Evolutionary conservation across 2,329 filamentous ascomycete species (phyloP), one percentile per base, ranked within the genome.

Genomic region (Karstenula rhodostoma): DNA sequence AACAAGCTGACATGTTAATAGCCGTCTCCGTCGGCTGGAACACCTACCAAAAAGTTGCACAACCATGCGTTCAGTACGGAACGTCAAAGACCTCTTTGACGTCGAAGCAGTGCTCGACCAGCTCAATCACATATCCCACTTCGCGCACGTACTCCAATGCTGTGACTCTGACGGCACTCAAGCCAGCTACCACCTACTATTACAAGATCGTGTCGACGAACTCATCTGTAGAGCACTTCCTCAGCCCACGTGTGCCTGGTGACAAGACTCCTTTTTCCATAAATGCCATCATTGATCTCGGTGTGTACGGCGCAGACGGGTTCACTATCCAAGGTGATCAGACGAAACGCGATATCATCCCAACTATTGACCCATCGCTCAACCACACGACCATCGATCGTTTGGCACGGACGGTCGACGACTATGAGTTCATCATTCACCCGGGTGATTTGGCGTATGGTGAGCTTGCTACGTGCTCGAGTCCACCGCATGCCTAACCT

Each of bases 161-260:
- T 0, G 85, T 85, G 0, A 77, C 77, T 1, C 71, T 88, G 35
- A 76, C 77, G 0, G 77, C 69, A 7, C 73, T 88, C 22, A 74
- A 73, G 0, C 81, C 86, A 0, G 84, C 82, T 0, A 86, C 85
- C 1, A 86, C 80, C 0, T 88, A 88, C 72, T 88, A 85, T 77
- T 88, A 88, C 77, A 81, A 85, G 75, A 86, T 87, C 51, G 78
- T 77, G 9, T 86, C 85, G 2, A 82, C 79, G 29, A 88, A 88
- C 73, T 85, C 85, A 0, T 84, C 70, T 4, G 76, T 84, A 9
- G 80, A 82, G 35, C 80, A 83, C 42, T 88, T 88, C 72, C 67
- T 85, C 51, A 87, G 83, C 63, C 82, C 84, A 3, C 82, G 86
- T 0, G 60, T 74, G 3, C 78, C 85, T 0, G 86, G 86, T 17